A percentile compares a stretch with the other conserved stretches of the same genome.
Evolutionary conservation across 2,329 filamentous ascomycete species (phyloP).

Genomic region (Phaeosphaeria sp.): DNA sequence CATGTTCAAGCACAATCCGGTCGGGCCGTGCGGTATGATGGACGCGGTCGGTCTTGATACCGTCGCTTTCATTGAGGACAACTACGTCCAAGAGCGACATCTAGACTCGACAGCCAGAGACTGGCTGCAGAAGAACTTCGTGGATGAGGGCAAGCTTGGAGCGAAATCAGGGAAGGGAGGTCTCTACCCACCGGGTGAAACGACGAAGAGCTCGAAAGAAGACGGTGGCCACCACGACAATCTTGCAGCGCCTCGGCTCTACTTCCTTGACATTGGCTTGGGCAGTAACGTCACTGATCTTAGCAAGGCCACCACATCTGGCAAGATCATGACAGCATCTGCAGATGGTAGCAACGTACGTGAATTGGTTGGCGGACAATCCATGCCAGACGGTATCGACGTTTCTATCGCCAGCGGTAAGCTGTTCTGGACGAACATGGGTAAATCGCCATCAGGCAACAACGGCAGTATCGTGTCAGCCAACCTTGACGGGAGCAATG

Average conservation of each 20-base stretch:
- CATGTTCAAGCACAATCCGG: conserved; percentile 42
- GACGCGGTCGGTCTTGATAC: conserved; percentile 62
- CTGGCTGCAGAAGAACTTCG: conserved; percentile 55
- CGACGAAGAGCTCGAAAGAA: conserved; percentile 46
- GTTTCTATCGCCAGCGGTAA: conserved; percentile 21
- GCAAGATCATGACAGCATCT: conserved; percentile 14
- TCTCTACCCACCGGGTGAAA: conserved; percentile 27
- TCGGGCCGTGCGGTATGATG: conserved; percentile 53
- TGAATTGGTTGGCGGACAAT: conserved; percentile 9
- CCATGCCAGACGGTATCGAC: conserved; percentile 43
- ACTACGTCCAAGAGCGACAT: conserved; percentile 60
- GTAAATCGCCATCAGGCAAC: conserved; percentile 19
- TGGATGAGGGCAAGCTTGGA: conserved; percentile 58
- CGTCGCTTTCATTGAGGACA: conserved; percentile 60
- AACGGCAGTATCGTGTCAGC: conserved; percentile 55
- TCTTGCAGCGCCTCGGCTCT: conserved; percentile 5
- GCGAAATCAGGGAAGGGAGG: conserved; percentile 42
- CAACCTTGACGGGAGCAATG: conserved; percentile 59
- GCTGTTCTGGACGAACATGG: conserved; percentile 44
- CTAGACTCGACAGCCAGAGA: conserved; percentile 52
- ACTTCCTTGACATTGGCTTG: conserved; percentile 15
- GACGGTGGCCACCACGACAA: conserved; percentile 10
- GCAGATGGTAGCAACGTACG: conserved; percentile 10
- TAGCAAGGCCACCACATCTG: conserved; percentile 2
- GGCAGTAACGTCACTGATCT: conserved; percentile 8